Evolutionary conservation across 495 filamentous ascomycete species (phyloP).

Genomic region (Lentithecium fluviatile): DNA sequence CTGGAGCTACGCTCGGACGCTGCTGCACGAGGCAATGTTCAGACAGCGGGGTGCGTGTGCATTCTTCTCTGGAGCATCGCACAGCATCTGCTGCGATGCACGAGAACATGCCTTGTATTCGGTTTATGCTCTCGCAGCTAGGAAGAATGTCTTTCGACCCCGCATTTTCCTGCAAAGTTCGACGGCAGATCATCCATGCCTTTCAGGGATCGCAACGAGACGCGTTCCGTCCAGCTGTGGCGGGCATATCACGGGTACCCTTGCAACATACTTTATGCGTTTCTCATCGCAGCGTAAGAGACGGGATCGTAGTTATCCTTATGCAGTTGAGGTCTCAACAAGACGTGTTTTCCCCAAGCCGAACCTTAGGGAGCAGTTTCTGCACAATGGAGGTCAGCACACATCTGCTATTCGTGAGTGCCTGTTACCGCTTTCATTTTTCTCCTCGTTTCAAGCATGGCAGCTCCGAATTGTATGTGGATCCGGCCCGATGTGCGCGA

Average conservation of each 20-base stretch:
- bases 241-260: no score
- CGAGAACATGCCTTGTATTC: constrained; percentile 17
- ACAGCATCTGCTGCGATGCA: background rate
- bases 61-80: background rate
- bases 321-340: background rate
- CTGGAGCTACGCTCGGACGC: constrained; percentile 21
- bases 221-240: no score
- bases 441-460: background rate
- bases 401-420: background rate
- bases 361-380: no score
- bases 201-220: constrained; percentile 11
- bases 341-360: no score
- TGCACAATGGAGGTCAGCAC: no score
- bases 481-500: constrained; percentile 6
- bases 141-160: constrained; percentile 26
- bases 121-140: constrained; percentile 8
- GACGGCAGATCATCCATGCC: constrained; percentile 20
- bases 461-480: background rate
- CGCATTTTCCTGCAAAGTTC: constrained; percentile 33
- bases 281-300: background rate
- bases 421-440: background rate
- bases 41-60: background rate
- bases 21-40: constrained; percentile 9
- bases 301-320: background rate
- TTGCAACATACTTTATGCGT: constrained; percentile 1